Conservation (phyloP, 306 rosid genomes). For the Urtica urens region DNA sequence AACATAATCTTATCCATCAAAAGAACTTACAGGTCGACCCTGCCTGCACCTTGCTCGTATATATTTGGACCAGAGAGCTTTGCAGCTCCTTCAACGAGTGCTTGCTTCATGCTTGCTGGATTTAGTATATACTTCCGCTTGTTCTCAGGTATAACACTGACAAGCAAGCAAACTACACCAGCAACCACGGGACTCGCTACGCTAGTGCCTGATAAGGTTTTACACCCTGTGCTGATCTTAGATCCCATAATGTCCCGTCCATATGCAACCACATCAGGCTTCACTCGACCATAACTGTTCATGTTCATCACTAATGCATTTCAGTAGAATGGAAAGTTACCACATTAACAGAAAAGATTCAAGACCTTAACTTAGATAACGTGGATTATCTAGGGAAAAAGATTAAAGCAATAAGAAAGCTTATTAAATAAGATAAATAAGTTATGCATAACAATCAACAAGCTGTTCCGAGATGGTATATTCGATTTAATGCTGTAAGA, state of each 20-base stretch:
- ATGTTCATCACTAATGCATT: background rate
- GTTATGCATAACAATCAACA: too few relatives aligned
- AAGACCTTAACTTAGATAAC: too few relatives aligned
- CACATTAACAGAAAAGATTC: too few relatives aligned
- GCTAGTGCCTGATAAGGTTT: slow-evolving; percentile 95
- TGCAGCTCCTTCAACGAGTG: slow-evolving; percentile 94
- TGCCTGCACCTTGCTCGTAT: slow-evolving; percentile 98
- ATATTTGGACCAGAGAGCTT: slow-evolving; percentile 80
- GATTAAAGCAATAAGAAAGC: too few relatives aligned
- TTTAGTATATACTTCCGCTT: slow-evolving; percentile 56
- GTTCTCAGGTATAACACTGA: slow-evolving; percentile 73
- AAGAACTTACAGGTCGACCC: slow-evolving; percentile 82
- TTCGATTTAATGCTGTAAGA: background rate
- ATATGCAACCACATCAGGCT: slow-evolving; percentile 96
- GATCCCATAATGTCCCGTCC: slow-evolving; percentile 99
- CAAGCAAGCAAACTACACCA: slow-evolving; percentile 92
- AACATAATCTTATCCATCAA: slow-evolving; percentile 6
- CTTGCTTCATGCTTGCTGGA: slow-evolving; percentile 99
- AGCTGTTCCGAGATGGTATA: too few relatives aligned
- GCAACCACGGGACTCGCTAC: slow-evolving; percentile 99
- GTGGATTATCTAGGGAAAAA: too few relatives aligned
- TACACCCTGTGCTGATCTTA: slow-evolving; percentile 87
- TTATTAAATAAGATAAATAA: too few relatives aligned
- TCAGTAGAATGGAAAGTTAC: too few relatives aligned
- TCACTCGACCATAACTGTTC: slow-evolving; percentile 83